Base-by-base conservation (phyloP, 148 eudicot genomes). In the Oxyria digyna region DNA sequence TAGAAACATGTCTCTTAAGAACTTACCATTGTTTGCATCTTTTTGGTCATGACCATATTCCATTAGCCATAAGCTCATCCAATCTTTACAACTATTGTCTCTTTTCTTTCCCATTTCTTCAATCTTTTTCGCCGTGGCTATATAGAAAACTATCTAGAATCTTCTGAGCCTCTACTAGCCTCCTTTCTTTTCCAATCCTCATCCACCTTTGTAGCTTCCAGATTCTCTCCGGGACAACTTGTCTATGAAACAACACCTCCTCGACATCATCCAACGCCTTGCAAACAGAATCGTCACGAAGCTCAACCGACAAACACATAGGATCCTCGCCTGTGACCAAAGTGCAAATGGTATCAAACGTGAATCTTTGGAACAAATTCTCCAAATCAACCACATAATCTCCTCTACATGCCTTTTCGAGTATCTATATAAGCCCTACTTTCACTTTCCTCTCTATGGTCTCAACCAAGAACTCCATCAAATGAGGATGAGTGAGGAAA, bases 171-270 rank as follows among this genome's bases (percentile, higher is more conserved):
- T 84, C n/a, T 0, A 32, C 75, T 20, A 73, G 11, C 71, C 73
- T 81, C 54, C 62, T 79, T 59, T 86, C 88, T 0, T 54, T 42
- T 12, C 90, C 95, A 13, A 84, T 57, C 12, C 76, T 73, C 3
- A 86, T 69, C 88, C 86, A 80, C 62, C 82, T 82, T 38, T 67
- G 78, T 33, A 85, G 35, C 75, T 82, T 88, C 93, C 94, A 84
- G 2, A 83, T 6, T 23, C 71, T 54, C 27, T 75, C 62, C 7
- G 95, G 90, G 24, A 86, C 0, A 0, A 70, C 59, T 55, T 84
- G 85, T 7, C 88, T 79, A 71, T 20, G 15, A 14, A 86, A 48
- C 10, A 84, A 38, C 0, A 48, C 81, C 72, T 81, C 82, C 52
- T 81, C 87, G 2, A 76, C 74, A 14, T 83, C 82, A 18, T 83